These are phyloP conservation scores for Malus hybrid DNA, from an alignment of 331 rosid species.

Conservation along the genomic window DNA sequence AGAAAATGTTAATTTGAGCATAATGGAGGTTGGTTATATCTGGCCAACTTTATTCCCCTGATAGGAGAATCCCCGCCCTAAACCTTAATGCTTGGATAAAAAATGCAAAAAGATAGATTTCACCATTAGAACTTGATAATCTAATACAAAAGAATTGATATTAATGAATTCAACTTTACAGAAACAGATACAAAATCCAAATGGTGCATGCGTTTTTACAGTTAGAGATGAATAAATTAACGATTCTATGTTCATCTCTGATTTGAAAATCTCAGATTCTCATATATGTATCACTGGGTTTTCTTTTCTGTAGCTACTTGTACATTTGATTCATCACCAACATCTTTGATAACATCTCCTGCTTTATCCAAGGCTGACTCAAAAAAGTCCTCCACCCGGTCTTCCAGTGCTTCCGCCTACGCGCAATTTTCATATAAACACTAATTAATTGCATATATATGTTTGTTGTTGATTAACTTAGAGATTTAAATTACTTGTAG, in stretches of 20 bases:
- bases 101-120: background rate
- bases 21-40: too few relatives aligned
- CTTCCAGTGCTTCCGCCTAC: slow-evolving; percentile 7
- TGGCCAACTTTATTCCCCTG: too few relatives aligned
- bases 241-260: background rate
- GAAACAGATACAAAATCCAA: background rate
- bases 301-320: background rate
- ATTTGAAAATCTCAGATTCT: background rate
- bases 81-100: background rate
- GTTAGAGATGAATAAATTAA: background rate
- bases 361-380: background rate
- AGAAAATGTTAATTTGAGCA: too few relatives aligned
- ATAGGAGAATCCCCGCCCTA: too few relatives aligned
- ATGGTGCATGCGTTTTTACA: background rate
- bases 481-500: background rate
- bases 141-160: background rate
- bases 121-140: background rate
- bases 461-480: background rate
- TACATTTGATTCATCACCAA: background rate
- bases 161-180: background rate
- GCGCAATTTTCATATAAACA: background rate
- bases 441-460: background rate
- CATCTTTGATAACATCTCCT: background rate
- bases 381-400: slow-evolving; percentile 2
- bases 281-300: background rate